A percentile compares a stretch with the other conserved stretches of the same genome.
phyloP scores from a whole-genome alignment of 805 yeast genomes.

The Candida railenensis region DNA sequence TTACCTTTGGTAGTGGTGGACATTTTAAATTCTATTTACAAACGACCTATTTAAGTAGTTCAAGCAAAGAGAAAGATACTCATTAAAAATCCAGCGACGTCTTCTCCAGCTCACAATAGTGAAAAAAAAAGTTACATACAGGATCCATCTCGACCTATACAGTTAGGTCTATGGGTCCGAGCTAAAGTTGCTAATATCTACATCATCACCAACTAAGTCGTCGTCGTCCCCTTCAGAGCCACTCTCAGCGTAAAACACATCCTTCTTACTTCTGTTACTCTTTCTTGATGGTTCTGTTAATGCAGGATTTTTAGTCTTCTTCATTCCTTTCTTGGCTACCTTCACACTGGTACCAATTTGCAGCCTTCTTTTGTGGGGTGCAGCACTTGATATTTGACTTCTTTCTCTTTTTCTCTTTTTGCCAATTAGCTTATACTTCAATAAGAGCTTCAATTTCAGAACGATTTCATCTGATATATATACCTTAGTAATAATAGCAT shows the following conservation, averaged over 20 bases:
- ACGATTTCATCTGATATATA: conserved; percentile 53
- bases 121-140: neutral
- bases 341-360: conserved; percentile 10
- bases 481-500: conserved; percentile 50
- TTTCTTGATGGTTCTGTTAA: conserved; percentile 36
- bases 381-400: conserved; percentile 4
- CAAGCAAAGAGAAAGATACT: neutral
- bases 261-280: conserved; percentile 36
- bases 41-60: neutral
- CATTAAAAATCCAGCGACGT: too few species aligned
- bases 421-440: conserved; percentile 24
- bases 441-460: conserved; percentile 29
- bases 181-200: conserved; percentile 4
- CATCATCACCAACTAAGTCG: conserved; percentile 15
- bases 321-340: conserved; percentile 13
- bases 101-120: neutral
- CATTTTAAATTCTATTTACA: neutral
- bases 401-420: conserved; percentile 23
- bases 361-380: neutral
- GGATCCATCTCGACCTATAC: neutral
- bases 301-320: conserved; percentile 10
- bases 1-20: conserved; percentile 1
- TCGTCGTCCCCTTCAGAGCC: conserved; percentile 16
- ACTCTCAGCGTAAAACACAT: conserved; percentile 33
- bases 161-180: neutral